phyloP scores from a whole-genome alignment of 129 eudicot genomes.

The Flaveria brownii region DNA sequence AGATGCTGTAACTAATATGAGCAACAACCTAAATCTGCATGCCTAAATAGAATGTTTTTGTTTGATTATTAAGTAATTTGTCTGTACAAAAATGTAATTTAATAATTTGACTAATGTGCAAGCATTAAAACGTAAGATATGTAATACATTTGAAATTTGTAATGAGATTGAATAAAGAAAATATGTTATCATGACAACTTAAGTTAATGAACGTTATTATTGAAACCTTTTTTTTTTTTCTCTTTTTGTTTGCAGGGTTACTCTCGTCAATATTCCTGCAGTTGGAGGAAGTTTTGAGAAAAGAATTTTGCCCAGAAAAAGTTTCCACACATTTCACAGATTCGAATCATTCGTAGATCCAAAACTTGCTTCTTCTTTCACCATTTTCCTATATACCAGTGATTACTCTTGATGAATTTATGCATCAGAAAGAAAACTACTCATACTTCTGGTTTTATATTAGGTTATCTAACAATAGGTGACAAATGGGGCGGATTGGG shows the following conservation, averaged over 20 bases:
- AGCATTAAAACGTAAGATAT: slow-evolving; percentile 4
- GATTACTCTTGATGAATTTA: too few relatives aligned
- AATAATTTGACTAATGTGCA: not conserved
- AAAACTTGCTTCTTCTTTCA: slow-evolving; percentile 3
- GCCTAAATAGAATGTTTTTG: not conserved
- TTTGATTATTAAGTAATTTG: not conserved
- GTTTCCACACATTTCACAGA: slow-evolving; percentile 20
- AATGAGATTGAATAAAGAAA: not conserved
- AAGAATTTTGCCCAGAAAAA: slow-evolving; percentile 48
- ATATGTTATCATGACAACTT: not conserved
- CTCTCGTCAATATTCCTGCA: slow-evolving; percentile 45
- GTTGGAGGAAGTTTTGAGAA: slow-evolving; percentile 57
- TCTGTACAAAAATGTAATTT: not conserved
- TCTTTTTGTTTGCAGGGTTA: slow-evolving; percentile 50
- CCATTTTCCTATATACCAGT: not conserved
- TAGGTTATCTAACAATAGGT: too few relatives aligned
- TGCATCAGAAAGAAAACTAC: too few relatives aligned
- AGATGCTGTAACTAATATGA: slow-evolving; percentile 12
- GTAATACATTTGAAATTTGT: not conserved
- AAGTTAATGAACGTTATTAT: slow-evolving; percentile 2
- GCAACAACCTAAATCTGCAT: not conserved
- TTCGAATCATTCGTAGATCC: slow-evolving; percentile 21
- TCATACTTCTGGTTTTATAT: too few relatives aligned
- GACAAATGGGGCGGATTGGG: too few relatives aligned
- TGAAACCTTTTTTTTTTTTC: not conserved